These are phyloP conservation scores for Euphorbia pulcherrima DNA, from an alignment of 345 rosid genomes.

Conservation along the genomic window DNA sequence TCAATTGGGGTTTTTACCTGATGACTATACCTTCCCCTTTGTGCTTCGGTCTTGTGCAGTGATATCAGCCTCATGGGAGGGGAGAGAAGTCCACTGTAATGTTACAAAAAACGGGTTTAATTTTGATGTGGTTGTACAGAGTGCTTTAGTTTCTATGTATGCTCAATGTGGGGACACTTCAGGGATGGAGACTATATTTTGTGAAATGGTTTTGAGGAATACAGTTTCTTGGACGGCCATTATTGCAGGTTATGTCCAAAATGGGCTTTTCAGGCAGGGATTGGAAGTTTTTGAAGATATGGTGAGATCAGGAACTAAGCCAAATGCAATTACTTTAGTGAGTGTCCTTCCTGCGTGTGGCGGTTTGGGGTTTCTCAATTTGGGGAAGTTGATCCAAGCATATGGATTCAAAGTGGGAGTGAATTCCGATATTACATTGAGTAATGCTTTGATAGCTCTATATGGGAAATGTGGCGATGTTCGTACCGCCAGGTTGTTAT, in stretches of 20 bases:
- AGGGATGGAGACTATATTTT: not conserved
- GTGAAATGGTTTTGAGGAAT: slow-evolving; percentile 3
- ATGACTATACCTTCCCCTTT: slow-evolving; percentile 1
- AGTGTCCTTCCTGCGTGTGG: slow-evolving; percentile 12
- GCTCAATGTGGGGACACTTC: slow-evolving; percentile 2
- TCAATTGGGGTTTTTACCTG: not conserved
- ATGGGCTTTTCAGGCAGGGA: slow-evolving; percentile 5
- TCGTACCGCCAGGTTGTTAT: not conserved
- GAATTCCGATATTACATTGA: slow-evolving; percentile 1
- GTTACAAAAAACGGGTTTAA: slow-evolving; percentile 3
- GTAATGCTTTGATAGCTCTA: slow-evolving; percentile 4
- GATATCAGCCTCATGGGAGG: not conserved
- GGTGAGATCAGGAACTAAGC: slow-evolving; percentile 5
- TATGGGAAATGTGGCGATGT: slow-evolving; percentile 13
- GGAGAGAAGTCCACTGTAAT: slow-evolving; percentile 12
- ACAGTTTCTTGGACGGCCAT: slow-evolving; percentile 6
- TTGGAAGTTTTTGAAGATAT: slow-evolving; percentile 5
- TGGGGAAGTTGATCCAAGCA: slow-evolving; percentile 2
- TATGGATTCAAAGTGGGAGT: slow-evolving; percentile 2
- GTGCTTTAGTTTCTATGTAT: slow-evolving; percentile 10
- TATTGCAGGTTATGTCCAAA: slow-evolving; percentile 10
- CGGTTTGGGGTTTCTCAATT: slow-evolving; percentile 1
- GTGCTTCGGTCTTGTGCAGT: slow-evolving; percentile 4
- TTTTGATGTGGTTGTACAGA: not conserved
- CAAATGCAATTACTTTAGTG: slow-evolving; percentile 8